Evolutionary conservation across 2,329 filamentous ascomycete genomes (phyloP), one percentile per base, ranked within the genome.

Genomic region (Rutstroemia sp.): DNA sequence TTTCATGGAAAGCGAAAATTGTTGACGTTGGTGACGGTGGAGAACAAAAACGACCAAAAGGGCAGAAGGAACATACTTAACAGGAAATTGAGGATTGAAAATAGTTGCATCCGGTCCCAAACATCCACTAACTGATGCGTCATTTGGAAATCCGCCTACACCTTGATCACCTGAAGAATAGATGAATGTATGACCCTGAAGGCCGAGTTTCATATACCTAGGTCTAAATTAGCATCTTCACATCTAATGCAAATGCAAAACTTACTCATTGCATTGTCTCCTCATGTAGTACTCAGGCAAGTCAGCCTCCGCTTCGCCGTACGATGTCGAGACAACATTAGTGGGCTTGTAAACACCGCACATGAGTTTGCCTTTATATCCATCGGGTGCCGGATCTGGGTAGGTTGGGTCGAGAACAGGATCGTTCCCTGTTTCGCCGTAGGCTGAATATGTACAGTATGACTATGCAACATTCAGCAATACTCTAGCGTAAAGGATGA

Each of bases 251-350:
- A 10, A 6, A 3, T 50, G 27, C 9, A 9, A 9, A 30, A 30
- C 27, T 30, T 37, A 75, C 69, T 77, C 76, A 53, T 68, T 67
- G 66, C 76, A 77, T 66, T 78, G 76, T 5, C 76, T 73, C 60
- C 77, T 70, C 63, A 79, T 75, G 67, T 84, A 84, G 58, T 70
- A 72, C 8, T 72, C 68, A 0, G 80, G 78, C n/a, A 82, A 70
- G 38, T 77, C 75, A 14, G 71, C 69, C 66, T 84, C 80, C 38
- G 75, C 72, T 47, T 75, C 73, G 41, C 78, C 78, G 64, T 81
- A 81, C 14, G 75, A 78, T 60, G 82, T 76, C 41, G 72, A 74
- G 60, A 81, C 75, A 21, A 63, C 59, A 42, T 63, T 63, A 27
- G 62, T 61, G 21, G 61, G 62, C 61, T 75, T 72, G 69, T 76